These are phyloP conservation scores for Astrocystis sublimbata DNA, from an alignment of 495 filamentous ascomycete genomes.

Conservation along the genomic window DNA sequence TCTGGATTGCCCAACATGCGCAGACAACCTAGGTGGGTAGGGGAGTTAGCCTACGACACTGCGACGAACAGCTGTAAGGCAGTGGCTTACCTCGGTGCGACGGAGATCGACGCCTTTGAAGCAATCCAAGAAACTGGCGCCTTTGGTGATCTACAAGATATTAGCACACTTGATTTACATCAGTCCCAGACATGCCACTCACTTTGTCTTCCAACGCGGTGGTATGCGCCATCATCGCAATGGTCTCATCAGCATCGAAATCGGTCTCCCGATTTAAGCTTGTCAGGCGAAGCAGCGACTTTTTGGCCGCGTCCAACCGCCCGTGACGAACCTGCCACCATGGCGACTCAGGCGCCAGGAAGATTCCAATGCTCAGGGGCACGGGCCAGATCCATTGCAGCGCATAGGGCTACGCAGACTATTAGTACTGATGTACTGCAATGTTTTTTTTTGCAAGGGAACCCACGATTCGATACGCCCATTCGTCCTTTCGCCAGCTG, in stretches of 20 bases:
- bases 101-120: conserved; percentile 73
- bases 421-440: conserved; percentile 14
- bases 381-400: conserved; percentile 87
- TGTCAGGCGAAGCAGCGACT: conserved; percentile 65
- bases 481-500: conserved; percentile 47
- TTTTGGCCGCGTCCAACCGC: conserved; percentile 66
- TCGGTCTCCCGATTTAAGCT: conserved; percentile 56
- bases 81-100: conserved; percentile 59
- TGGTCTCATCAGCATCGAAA: conserved; percentile 72
- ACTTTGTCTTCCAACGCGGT: conserved; percentile 69
- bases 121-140: conserved; percentile 73
- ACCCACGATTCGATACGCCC: conserved; percentile 62
- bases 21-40: conserved; percentile 56
- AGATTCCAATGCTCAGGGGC: conserved; percentile 70
- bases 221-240: conserved; percentile 85
- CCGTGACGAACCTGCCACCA: conserved; percentile 83
- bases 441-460: neutral
- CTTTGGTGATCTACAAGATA: conserved; percentile 51
- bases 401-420: conserved; percentile 55
- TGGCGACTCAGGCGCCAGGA: conserved; percentile 72
- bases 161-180: neutral
- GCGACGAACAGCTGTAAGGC: neutral
- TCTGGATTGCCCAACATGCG: conserved; percentile 84
- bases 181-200: neutral
- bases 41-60: conserved; percentile 13